These are phyloP conservation scores for Citrus inodora DNA, from an alignment of 345 rosid species.

Conservation along the genomic window DNA sequence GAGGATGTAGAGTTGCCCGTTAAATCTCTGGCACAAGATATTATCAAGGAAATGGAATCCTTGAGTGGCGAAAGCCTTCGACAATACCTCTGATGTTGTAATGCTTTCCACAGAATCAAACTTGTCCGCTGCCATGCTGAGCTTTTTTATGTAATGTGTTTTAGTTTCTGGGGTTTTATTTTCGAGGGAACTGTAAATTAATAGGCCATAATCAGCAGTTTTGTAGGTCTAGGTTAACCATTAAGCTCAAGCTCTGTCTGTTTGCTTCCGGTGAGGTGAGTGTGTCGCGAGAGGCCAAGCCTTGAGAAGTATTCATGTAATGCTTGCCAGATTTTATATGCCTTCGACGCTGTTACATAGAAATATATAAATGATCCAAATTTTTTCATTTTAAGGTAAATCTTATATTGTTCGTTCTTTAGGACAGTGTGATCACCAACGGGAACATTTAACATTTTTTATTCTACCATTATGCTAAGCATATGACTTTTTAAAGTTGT, in stretches of 20 bases:
- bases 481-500: no score
- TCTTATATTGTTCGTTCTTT: no score
- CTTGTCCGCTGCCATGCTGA: background rate
- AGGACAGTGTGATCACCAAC: no score
- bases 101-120: background rate
- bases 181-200: constrained; percentile 2
- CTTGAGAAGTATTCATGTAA: background rate
- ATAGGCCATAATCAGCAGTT: background rate
- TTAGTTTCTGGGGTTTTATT: background rate
- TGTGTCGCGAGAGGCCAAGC: background rate
- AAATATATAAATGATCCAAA: background rate
- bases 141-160: no score
- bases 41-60: constrained; percentile 79
- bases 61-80: constrained; percentile 82
- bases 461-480: no score
- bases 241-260: background rate
- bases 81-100: constrained; percentile 50
- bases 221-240: constrained; percentile 1
- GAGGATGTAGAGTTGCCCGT: constrained; percentile 85
- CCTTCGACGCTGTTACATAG: no score
- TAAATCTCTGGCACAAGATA: constrained; percentile 75
- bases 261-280: background rate
- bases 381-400: background rate
- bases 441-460: no score
- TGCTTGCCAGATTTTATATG: background rate